A percentile compares a stretch with the other conserved stretches of the same genome.
phyloP scores from a whole-genome alignment of 306 rosid genomes.

The Rosa multiflora region DNA sequence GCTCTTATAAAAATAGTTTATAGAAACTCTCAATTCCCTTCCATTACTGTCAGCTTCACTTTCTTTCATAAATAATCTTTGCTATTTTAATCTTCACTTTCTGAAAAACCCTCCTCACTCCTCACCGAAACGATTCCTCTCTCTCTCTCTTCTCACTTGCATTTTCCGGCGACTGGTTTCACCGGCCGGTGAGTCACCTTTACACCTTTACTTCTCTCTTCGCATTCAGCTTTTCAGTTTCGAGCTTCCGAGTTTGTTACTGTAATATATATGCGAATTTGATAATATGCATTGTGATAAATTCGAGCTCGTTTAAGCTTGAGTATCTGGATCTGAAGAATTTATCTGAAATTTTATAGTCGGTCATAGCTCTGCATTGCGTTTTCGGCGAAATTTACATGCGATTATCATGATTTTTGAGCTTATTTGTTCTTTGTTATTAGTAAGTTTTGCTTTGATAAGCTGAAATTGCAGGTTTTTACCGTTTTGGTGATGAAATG shows the following conservation, averaged over 20 bases:
- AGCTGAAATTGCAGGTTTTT: conserved; percentile 14
- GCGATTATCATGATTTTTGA: conserved; percentile 5
- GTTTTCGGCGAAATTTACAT: background rate
- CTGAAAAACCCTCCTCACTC: background rate
- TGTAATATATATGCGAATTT: background rate
- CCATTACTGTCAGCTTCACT: conserved; percentile 20
- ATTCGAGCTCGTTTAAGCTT: conserved; percentile 27
- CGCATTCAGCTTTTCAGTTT: background rate
- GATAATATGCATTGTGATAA: conserved; percentile 38
- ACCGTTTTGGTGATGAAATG: background rate
- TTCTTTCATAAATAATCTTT: background rate
- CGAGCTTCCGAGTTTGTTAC: background rate
- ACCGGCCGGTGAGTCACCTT: conserved; percentile 19
- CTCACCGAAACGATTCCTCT: conserved; percentile 18
- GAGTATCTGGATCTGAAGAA: conserved; percentile 46
- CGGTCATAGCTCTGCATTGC: conserved; percentile 23
- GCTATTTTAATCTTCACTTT: background rate
- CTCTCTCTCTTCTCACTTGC: conserved; percentile 20
- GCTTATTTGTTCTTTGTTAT: background rate
- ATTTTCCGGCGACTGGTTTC: conserved; percentile 20
- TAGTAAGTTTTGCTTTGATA: background rate
- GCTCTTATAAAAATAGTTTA: background rate
- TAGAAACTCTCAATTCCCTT: conserved; percentile 18
- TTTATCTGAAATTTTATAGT: background rate
- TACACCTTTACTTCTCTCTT: background rate